Base-by-base conservation (phyloP, 192 early-diverging fungal species). In the Gryganskiella cystojenkinii region DNA sequence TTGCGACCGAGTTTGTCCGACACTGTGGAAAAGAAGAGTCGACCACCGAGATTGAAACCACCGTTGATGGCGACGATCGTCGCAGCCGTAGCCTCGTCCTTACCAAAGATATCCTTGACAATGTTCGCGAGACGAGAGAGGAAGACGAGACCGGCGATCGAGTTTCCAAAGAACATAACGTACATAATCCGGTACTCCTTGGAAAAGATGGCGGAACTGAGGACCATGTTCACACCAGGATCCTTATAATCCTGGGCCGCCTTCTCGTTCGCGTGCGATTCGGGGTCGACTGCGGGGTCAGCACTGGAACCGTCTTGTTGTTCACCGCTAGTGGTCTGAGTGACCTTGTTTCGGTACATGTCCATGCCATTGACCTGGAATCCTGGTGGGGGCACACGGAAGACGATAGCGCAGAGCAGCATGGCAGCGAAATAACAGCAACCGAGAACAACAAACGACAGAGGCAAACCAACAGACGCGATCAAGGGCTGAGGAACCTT, bases 331-430 rank as follows among this genome's bases (percentile, higher is more conserved):
- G 50, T 33, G 1, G 1, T 47, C 20, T 43, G 19, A 7, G 10
- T 17, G 1, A 79, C 72, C 47, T 78, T 71, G 66, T 67, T 56
- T 3, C 69, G 20, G 68, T 89, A 70, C 58, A 91, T 85, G 45
- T 81, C 82, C 57, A 94, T 83, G n/a, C 91, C 91, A 52, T 89
- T 87, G 65, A 90, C 65, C 44, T 84, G 80, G 85, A 90, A 92
- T 8, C 87, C 88, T 11, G 87, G 86, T 43, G 89, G 88, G 14
- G 92, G 91, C 0, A 88, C 82, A 22, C 83, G 75, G 34, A 90
- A 82, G 43, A 89, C 82, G 70, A 83, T 68, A 19, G 82, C 49
- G 52, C 85, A 81, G 56, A 82, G 14, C 6, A 86, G 42, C 89
- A 90, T 91, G 11, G 88, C 57, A 8, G 47, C 80, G 79, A 91